Evolutionary conservation across 148 eudicot species (phyloP).

Genomic region (Vaccinium corymbosum): DNA sequence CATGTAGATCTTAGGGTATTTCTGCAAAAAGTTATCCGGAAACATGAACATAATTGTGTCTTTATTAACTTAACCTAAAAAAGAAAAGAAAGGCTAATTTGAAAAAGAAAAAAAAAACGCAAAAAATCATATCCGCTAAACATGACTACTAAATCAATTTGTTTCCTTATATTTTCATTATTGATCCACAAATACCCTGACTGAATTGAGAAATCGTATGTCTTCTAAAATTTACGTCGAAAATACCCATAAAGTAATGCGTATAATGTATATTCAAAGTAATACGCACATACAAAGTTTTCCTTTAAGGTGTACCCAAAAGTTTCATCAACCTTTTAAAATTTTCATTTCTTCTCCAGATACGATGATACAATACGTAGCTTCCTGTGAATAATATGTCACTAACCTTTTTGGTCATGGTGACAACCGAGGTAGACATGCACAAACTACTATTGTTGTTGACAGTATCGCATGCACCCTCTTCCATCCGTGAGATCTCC

Average conservation of each 20-base stretch:
- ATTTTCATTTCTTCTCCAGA: too few relatives aligned
- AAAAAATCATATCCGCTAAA: not conserved
- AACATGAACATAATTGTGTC: not conserved
- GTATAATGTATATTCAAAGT: too few relatives aligned
- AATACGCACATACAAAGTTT: too few relatives aligned
- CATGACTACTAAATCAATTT: too few relatives aligned
- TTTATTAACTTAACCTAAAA: too few relatives aligned
- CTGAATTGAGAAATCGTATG: too few relatives aligned
- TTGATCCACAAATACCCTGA: too few relatives aligned
- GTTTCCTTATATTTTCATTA: too few relatives aligned
- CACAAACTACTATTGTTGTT: constrained; percentile 13
- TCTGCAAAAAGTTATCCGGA: not conserved
- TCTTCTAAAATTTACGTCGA: too few relatives aligned
- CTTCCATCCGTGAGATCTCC: constrained; percentile 30
- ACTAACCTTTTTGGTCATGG: constrained; percentile 45
- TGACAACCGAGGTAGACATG: constrained; percentile 34
- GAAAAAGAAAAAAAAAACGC: not conserved
- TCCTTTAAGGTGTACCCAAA: too few relatives aligned
- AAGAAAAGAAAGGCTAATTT: not conserved
- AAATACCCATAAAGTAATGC: too few relatives aligned
- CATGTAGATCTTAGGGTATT: too few relatives aligned
- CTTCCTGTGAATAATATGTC: not conserved
- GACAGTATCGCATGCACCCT: constrained; percentile 8
- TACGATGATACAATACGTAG: not conserved
- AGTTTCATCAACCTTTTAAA: not conserved